Evolutionary conservation across 345 rosid genomes (phyloP).

Genomic region (Raphanus sativus): DNA sequence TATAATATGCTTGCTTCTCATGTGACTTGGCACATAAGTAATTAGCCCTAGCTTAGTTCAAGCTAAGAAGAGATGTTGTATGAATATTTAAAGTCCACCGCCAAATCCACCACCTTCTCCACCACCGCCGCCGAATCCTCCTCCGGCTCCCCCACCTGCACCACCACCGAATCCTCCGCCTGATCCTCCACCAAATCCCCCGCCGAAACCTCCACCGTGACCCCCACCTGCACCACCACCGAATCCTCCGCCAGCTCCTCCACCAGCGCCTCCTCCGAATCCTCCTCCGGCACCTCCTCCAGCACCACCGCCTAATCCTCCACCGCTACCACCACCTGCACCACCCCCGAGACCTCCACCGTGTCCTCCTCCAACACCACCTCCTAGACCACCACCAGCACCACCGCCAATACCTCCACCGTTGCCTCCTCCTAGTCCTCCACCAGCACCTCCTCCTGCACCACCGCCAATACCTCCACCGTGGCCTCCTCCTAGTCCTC

Average conservation of each 20-base stretch:
- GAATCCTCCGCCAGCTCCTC: conserved; percentile 21
- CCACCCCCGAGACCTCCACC: conserved; percentile 31
- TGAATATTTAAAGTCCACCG: conserved; percentile 26
- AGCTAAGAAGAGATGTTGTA: conserved; percentile 18
- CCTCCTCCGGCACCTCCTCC: conserved; percentile 30
- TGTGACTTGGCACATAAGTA: conserved; percentile 25
- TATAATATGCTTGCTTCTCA: conserved; percentile 12
- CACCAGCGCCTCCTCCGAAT: conserved; percentile 11
- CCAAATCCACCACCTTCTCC: conserved; percentile 7
- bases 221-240: conserved; percentile 38
- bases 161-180: conserved; percentile 31
- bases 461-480: background rate
- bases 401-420: conserved; percentile 28
- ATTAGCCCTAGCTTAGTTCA: conserved; percentile 28
- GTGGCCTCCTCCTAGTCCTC: background rate
- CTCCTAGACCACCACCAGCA: conserved; percentile 20
- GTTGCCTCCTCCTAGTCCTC: conserved; percentile 16
- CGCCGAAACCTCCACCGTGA: conserved; percentile 11
- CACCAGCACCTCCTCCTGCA: conserved; percentile 29
- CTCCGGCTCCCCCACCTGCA: conserved; percentile 34
- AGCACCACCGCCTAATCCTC: conserved; percentile 3
- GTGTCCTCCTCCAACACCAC: conserved; percentile 21
- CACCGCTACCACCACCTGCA: conserved; percentile 21
- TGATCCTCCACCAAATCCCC: conserved; percentile 24
- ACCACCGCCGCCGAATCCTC: conserved; percentile 32